Conservation (phyloP, 345 rosid species). For the Syzygium oleosum region DNA sequence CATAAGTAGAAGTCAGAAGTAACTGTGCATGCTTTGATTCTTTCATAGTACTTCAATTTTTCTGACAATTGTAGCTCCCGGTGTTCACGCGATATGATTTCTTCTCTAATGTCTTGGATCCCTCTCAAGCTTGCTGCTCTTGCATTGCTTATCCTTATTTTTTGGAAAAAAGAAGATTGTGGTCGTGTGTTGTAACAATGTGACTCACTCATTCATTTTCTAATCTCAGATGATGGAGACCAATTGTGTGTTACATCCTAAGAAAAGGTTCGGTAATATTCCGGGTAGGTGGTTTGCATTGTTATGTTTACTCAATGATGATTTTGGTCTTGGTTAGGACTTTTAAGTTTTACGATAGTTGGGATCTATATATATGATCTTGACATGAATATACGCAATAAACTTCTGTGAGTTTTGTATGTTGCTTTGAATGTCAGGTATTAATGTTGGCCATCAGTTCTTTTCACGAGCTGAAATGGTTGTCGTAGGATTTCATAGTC, state of each 20-base stretch:
- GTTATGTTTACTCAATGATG: background rate
- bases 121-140: background rate
- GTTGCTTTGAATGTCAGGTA: slow-evolving; percentile 38
- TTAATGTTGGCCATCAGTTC: slow-evolving; percentile 79
- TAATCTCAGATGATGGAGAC: slow-evolving; percentile 44
- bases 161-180: background rate
- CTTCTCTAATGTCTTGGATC: background rate
- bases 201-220: background rate
- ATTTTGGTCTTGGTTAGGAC: background rate
- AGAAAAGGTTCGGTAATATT: slow-evolving; percentile 59
- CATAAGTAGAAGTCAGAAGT: background rate
- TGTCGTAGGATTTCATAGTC: slow-evolving; percentile 79
- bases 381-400: background rate
- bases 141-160: background rate
- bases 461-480: slow-evolving; percentile 95
- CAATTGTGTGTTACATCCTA: slow-evolving; percentile 35
- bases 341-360: background rate
- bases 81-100: background rate
- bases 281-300: slow-evolving; percentile 46
- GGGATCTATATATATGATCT: background rate
- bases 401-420: background rate
- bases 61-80: background rate
- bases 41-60: background rate
- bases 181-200: background rate
- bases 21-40: background rate